Evolutionary conservation across 768 basidiomycete genomes (phyloP), one percentile per base, ranked within the genome.

Genomic region (Mycena epipterygia): DNA sequence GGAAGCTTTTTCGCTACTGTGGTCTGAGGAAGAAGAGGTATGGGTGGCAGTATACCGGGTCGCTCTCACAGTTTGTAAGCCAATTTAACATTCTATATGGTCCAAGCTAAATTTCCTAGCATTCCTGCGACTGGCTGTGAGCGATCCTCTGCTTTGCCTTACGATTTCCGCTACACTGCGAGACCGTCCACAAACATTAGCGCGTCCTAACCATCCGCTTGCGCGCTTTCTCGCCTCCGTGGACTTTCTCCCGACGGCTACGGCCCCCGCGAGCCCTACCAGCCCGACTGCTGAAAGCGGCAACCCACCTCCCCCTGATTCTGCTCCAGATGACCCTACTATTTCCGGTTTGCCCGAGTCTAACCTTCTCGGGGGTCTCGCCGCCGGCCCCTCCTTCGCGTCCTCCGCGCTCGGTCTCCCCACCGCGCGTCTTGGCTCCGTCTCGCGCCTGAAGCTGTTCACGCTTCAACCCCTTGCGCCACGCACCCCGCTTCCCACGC

Each of bases 161-260:
- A 98, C 96, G 0, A 86, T 91, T 5, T 95, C 94, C 3, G 87
- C 91, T n/a, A 98, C 96, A 0, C 82, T 97, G n/a, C 89, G 96
- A 56, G 95, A 97, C 27, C 93, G 90, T 74, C 88, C 91, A 0
- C 77, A 93, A 9, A 79, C 86, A 17, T 74, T 86, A 2, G 76
- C 79, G 6, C 82, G 83, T 48, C 77, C 83, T 12, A 81, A 82
- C 12, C 85, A 87, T 72, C 87, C 88, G 7, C 79, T 89, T 4
- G 75, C 82, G 14, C 57, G 68, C 42, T 88, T 82, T 70, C 74
- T 89, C 23, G 74, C 79, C 13, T 79, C 82, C 1, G 70, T 83
- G 14, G 84, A 82, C 13, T 77, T 76, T 35, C 77, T 84, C n/a
- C 77, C 82, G 4, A 74, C 76, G 11, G 75, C 84, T 3, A 78